Percentiles rank a stretch among this genome's conserved stretches.
Conservation (phyloP, 2,329 filamentous ascomycete genomes). For the Monosporascus sp. region DNA sequence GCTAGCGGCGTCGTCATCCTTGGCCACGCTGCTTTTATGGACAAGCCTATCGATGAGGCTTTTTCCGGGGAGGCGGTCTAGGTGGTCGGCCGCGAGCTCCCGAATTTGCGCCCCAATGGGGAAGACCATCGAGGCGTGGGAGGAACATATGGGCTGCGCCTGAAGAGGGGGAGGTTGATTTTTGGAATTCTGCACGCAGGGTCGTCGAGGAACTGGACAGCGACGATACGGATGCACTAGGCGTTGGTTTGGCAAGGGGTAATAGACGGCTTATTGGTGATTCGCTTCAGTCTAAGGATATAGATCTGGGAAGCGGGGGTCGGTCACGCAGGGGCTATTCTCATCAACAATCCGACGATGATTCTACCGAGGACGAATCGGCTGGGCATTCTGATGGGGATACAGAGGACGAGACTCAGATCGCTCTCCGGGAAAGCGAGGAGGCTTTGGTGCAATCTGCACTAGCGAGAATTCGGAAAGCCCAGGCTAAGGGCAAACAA, state of each 20-base stretch:
- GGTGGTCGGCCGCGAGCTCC: constrained; percentile 99
- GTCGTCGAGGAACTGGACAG: constrained; percentile 65
- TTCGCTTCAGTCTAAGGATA: constrained; percentile 55
- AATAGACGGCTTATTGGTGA: constrained; percentile 52
- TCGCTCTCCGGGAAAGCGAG: constrained; percentile 60
- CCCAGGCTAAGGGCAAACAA: constrained; percentile 67
- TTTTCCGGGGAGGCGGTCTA: constrained; percentile 99
- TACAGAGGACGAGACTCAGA: constrained; percentile 48
- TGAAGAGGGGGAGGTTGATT: constrained; percentile 36
- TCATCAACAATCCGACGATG: constrained; percentile 36
- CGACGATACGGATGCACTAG: constrained; percentile 51
- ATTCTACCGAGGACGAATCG: constrained; percentile 44
- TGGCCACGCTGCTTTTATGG: constrained; percentile 91
- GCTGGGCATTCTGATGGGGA: constrained; percentile 43
- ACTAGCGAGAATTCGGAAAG: constrained; percentile 71
- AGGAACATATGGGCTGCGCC: constrained; percentile 57
- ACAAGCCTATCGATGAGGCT: constrained; percentile 99
- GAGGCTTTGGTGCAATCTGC: constrained; percentile 73
- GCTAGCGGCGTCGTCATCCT: constrained; percentile 90
- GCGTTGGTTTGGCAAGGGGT: constrained; percentile 43
- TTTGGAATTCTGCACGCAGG: constrained; percentile 35
- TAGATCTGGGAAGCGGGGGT: constrained; percentile 46
- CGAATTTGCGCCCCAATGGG: constrained; percentile 87
- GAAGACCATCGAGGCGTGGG: constrained; percentile 96
- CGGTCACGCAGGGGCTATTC: constrained; percentile 33